Conservation (phyloP, 306 rosid genomes). For the Prunus davidiana region DNA sequence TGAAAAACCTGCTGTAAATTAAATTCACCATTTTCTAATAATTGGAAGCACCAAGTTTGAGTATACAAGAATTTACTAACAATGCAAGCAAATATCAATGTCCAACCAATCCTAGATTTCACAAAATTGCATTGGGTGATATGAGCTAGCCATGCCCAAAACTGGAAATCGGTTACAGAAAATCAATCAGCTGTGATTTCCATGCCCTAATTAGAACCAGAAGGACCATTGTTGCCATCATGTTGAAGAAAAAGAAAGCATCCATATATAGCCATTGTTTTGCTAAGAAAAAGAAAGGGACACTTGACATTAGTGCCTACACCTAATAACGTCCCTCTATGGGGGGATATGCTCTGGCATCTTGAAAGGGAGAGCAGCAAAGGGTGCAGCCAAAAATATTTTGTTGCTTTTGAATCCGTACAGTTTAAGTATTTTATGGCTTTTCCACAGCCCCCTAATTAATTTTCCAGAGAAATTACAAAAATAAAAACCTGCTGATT, state of each 20-base stretch:
- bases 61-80: not conserved
- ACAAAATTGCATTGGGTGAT: no score
- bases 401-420: not conserved
- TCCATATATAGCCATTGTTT: not conserved
- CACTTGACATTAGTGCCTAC: not conserved
- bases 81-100: not conserved
- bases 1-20: not conserved
- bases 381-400: not conserved
- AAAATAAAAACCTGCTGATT: not conserved
- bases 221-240: not conserved
- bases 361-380: not conserved
- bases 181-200: not conserved
- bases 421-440: no score
- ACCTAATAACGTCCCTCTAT: not conserved
- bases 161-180: not conserved
- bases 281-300: not conserved
- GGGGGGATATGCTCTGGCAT: not conserved
- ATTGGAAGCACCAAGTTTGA: not conserved
- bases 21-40: not conserved
- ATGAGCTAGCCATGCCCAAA: not conserved
- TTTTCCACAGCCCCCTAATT: no score
- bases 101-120: not conserved
- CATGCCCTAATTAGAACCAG: not conserved
- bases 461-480: no score
- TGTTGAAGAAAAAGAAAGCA: not conserved